These are phyloP conservation scores for Copromyces sp. DNA, from an alignment of 495 filamentous ascomycete genomes.

Conservation along the genomic window DNA sequence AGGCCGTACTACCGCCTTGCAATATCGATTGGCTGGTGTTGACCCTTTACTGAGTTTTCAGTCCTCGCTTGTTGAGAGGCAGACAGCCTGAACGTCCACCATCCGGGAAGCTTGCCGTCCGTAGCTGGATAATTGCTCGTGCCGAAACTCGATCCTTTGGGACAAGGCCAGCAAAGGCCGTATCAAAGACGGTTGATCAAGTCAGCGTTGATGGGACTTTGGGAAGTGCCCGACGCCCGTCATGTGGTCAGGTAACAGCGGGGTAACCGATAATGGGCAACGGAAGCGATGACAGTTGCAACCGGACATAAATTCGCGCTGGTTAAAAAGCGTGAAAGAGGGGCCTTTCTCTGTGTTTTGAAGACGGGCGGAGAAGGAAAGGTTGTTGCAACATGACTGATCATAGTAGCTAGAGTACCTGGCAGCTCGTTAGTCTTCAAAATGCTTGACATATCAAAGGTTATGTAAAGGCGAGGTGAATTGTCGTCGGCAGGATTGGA, in stretches of 20 bases:
- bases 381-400: background rate
- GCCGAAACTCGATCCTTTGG: background rate
- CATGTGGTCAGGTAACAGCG: background rate
- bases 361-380: background rate
- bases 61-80: background rate
- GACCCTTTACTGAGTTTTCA: background rate
- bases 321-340: background rate
- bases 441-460: background rate
- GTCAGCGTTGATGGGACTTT: background rate
- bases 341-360: background rate
- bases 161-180: background rate
- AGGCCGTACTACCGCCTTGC: background rate
- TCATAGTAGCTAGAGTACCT: background rate
- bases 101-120: background rate
- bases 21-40: background rate
- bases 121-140: background rate
- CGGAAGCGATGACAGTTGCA: background rate
- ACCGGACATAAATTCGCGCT: background rate
- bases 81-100: background rate
- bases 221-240: background rate
- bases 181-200: background rate
- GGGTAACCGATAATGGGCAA: background rate
- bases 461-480: constrained; percentile 10
- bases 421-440: background rate
- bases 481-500: constrained; percentile 14